Evolutionary conservation across 345 rosid species (phyloP).

Genomic region (Eucalyptus sideroxylon): DNA sequence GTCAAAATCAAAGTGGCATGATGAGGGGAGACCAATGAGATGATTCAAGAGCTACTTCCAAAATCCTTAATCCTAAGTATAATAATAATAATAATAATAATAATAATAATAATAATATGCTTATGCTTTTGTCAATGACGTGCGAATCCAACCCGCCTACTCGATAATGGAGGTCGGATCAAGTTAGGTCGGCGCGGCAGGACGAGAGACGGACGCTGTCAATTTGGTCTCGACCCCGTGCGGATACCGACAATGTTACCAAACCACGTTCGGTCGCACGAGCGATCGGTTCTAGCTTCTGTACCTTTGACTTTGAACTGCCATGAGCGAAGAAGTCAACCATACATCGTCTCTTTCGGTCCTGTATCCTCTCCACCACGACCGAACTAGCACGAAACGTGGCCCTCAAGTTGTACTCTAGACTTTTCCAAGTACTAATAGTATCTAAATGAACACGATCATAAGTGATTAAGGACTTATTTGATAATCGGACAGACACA

Average conservation of each 20-base stretch:
- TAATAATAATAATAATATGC: neutral
- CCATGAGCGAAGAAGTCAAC: neutral
- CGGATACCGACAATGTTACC: neutral
- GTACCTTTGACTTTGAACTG: neutral
- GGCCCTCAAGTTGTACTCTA: neutral
- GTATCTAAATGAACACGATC: neutral
- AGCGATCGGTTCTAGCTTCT: neutral
- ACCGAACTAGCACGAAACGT: neutral
- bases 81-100: neutral
- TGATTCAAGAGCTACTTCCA: neutral
- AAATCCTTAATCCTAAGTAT: neutral
- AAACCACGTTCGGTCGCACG: neutral
- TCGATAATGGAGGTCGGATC: neutral
- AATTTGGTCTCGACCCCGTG: neutral
- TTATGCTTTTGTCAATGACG: neutral
- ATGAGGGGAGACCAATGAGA: neutral
- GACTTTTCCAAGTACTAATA: neutral
- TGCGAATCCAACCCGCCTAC: neutral
- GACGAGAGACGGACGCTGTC: neutral
- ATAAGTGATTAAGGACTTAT: too few relatives aligned
- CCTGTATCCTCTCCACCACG: neutral
- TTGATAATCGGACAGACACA: accelerated
- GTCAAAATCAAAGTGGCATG: neutral
- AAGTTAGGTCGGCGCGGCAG: neutral
- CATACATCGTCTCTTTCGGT: neutral